Percentiles rank a stretch among this genome's conserved stretches.
Conservation (phyloP, 371 early-diverging fungal genomes). For the Mortierella sp. region DNA sequence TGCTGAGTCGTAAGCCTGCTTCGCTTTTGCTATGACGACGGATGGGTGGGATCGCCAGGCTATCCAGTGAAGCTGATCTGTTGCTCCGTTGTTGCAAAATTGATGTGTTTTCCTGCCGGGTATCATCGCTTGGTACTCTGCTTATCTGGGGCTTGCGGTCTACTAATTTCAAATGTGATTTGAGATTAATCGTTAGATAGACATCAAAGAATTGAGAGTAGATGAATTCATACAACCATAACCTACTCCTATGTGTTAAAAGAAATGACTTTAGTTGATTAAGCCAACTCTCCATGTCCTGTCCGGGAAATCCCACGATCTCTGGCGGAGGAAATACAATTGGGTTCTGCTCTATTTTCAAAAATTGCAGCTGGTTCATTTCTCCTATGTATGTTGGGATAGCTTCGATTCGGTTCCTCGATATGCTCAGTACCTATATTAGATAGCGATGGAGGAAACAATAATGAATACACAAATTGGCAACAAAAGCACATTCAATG, state of each 20-base stretch:
- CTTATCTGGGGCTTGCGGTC: constrained; percentile 10
- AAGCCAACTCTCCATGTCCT: constrained; percentile 43
- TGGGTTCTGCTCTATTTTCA: constrained; percentile 54
- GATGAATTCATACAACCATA: background rate
- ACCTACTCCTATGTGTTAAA: constrained; percentile 27
- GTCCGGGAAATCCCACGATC: constrained; percentile 29
- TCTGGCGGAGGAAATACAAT: constrained; percentile 46
- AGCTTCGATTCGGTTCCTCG: constrained; percentile 43
- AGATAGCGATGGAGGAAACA: background rate
- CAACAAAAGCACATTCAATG: background rate
- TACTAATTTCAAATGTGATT: constrained; percentile 2
- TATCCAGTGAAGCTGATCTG: constrained; percentile 38
- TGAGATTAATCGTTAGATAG: background rate
- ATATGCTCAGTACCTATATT: constrained; percentile 51
- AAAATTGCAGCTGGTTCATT: constrained; percentile 45
- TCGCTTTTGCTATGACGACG: constrained; percentile 48
- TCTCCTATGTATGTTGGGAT: constrained; percentile 50
- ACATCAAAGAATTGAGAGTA: background rate
- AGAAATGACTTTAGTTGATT: constrained; percentile 35
- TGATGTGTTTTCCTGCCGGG: background rate
- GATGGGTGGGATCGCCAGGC: constrained; percentile 20
- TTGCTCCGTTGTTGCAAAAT: constrained; percentile 12
- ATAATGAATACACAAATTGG: background rate
- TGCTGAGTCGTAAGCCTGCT: constrained; percentile 34
- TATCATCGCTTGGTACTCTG: constrained; percentile 1